phyloP scores from a whole-genome alignment of 202 grass and related monocot species.

The Carex arenaria region DNA sequence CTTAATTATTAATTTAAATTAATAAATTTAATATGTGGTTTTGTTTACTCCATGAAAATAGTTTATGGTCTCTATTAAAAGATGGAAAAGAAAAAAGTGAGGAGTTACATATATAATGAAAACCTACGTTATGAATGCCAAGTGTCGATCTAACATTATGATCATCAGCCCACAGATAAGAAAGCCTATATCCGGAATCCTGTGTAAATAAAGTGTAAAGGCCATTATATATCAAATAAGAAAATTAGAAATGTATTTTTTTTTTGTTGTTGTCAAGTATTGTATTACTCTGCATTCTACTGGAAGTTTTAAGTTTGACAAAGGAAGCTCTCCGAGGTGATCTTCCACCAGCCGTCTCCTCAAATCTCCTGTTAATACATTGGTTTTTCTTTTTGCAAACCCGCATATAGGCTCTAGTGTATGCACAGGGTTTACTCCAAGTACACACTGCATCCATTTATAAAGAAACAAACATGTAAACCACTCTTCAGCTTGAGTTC shows the following conservation, averaged over 20 bases:
- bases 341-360: conserved; percentile 24
- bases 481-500: neutral
- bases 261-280: neutral
- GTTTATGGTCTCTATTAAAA: neutral
- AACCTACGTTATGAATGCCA: conserved; percentile 33
- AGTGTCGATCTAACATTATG: conserved; percentile 37
- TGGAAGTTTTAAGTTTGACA: conserved; percentile 12
- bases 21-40: neutral
- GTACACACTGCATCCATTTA: conserved; percentile 22
- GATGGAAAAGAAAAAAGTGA: neutral
- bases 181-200: conserved; percentile 53
- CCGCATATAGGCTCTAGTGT: conserved; percentile 59
- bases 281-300: conserved; percentile 38
- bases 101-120: neutral
- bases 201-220: conserved; percentile 6
- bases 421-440: conserved; percentile 32
- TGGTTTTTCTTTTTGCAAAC: conserved; percentile 8
- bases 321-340: conserved; percentile 21
- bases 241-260: neutral
- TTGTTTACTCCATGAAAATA: neutral
- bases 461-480: conserved; percentile 12
- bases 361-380: neutral
- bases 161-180: conserved; percentile 61
- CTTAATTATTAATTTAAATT: neutral
- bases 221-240: neutral